Base-by-base conservation (phyloP, 164 flowering plant genomes). In the Euptelea pleiosperma region DNA sequence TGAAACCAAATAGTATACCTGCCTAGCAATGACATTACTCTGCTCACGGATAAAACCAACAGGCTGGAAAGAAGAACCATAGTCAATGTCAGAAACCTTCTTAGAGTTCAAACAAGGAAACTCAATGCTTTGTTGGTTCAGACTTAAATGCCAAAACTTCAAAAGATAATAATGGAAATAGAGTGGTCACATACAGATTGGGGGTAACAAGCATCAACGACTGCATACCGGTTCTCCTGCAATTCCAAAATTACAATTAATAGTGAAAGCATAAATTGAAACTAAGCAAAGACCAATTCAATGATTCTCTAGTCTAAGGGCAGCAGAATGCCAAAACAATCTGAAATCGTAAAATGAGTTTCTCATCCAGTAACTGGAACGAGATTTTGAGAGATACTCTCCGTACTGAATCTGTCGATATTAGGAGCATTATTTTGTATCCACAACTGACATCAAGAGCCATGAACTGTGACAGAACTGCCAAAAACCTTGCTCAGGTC, bases 41-140 rank as follows among this genome's bases (percentile, higher is more conserved):
- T 91, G 84, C 67, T 91, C 98, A 18, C 89, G 83, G n/a, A 91
- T 89, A 53, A 77, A 80, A 71, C 98, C 98, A 58, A 79, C 98
- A 61, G 98, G 98, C 98, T 91, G 83, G 53, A 77, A 64, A 44
- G 54, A 46, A 35, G 51, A 55, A 48, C 21, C 56, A 34, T 48
- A 31, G 48, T 40, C 15, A 55, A 4, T 49, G 35, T 58, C 18
- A 65, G 19, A 58, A 44, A 35, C 14, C 36, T 30, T 21, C 18
- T 18, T 25, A 34, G 45, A 10, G 6, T 21, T 25, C 18, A 55
- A 31, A 16, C 11, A 15, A 34, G 2, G 16, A 56, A 28, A n/a
- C 3, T n/a, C 16, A 26, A 42, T 12, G 24, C 14, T 36, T 47
- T 21, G 8, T 22, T 31, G 19, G 24, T 51, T 30, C 10, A 15